Evolutionary conservation across 2,329 filamentous ascomycete species (phyloP).

Genomic region (Calonectria pseudoturangicola): DNA sequence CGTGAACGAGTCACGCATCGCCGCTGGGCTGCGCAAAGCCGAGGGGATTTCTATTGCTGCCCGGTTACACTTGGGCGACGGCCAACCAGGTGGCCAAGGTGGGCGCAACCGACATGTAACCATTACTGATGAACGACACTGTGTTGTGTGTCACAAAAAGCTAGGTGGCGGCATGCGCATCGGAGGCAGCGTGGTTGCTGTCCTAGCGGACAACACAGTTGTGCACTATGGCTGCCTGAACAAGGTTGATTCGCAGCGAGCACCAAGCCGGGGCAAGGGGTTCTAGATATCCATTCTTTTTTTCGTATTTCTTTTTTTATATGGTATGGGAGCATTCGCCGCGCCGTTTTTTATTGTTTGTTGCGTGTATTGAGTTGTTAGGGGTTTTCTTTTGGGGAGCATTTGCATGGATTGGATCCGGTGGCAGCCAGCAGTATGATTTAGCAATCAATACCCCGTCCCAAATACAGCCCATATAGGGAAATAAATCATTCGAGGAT

Average conservation of each 20-base stretch:
- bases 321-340: slow-evolving; percentile 36
- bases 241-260: slow-evolving; percentile 58
- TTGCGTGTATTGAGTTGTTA: slow-evolving; percentile 35
- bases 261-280: slow-evolving; percentile 61
- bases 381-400: slow-evolving; percentile 40
- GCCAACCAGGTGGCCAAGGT: slow-evolving; percentile 69
- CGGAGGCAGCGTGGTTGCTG: slow-evolving; percentile 92
- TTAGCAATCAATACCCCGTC: slow-evolving; percentile 53
- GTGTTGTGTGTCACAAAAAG: slow-evolving; percentile 93
- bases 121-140: slow-evolving; percentile 91
- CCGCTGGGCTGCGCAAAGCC: slow-evolving; percentile 84
- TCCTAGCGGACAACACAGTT: slow-evolving; percentile 87
- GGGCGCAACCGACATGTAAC: slow-evolving; percentile 81
- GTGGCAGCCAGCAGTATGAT: slow-evolving; percentile 48
- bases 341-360: slow-evolving; percentile 35
- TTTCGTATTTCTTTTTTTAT: slow-evolving; percentile 24
- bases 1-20: slow-evolving; percentile 86
- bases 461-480: slow-evolving; percentile 42
- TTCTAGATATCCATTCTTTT: slow-evolving; percentile 54
- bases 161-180: slow-evolving; percentile 90
- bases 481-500: slow-evolving; percentile 29
- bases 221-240: slow-evolving; percentile 88
- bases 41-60: slow-evolving; percentile 87
- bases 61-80: slow-evolving; percentile 82
- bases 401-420: slow-evolving; percentile 50